Percentiles rank a stretch among this genome's conserved stretches.
phyloP scores from a whole-genome alignment of 257 asterid genomes.

The Gentiana dahurica region DNA sequence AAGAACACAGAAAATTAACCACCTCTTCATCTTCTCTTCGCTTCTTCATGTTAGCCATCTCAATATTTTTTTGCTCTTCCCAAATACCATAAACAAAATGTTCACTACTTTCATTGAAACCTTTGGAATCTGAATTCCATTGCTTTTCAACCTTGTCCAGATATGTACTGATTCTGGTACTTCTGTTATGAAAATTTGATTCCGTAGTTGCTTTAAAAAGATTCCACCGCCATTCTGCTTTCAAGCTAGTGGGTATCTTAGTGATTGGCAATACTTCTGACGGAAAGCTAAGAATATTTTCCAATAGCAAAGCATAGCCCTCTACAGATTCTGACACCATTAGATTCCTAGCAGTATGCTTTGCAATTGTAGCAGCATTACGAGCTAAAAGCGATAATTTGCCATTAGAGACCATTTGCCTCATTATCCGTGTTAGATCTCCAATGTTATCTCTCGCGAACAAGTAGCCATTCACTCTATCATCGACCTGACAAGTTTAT shows the following conservation, averaged over 20 bases:
- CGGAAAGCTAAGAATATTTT: conserved; percentile 58
- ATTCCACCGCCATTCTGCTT: conserved; percentile 71
- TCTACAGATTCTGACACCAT: conserved; percentile 74
- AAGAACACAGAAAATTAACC: conserved; percentile 3
- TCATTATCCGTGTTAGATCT: conserved; percentile 38
- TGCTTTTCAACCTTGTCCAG: conserved; percentile 46
- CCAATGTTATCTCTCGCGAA: conserved; percentile 48
- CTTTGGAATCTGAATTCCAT: conserved; percentile 33
- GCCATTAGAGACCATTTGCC: conserved; percentile 65
- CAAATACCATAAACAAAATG: conserved; percentile 54
- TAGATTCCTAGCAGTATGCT: conserved; percentile 53
- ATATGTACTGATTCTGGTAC: conserved; percentile 7
- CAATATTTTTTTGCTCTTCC: conserved; percentile 68
- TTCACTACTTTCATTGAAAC: conserved; percentile 24
- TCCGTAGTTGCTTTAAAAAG: conserved; percentile 34
- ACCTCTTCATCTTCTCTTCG: conserved; percentile 92
- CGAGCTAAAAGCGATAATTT: conserved; percentile 57
- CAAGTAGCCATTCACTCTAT: conserved; percentile 68
- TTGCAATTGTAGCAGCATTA: conserved; percentile 54
- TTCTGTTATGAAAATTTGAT: conserved; percentile 18
- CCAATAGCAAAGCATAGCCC: conserved; percentile 69
- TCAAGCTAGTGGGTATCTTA: conserved; percentile 39
- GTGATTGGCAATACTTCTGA: conserved; percentile 53
- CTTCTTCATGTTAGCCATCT: conserved; percentile 42
- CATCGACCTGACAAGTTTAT: conserved; percentile 42